Base-by-base conservation (phyloP, 768 basidiomycete genomes). In the Lactarius evosmus region DNA sequence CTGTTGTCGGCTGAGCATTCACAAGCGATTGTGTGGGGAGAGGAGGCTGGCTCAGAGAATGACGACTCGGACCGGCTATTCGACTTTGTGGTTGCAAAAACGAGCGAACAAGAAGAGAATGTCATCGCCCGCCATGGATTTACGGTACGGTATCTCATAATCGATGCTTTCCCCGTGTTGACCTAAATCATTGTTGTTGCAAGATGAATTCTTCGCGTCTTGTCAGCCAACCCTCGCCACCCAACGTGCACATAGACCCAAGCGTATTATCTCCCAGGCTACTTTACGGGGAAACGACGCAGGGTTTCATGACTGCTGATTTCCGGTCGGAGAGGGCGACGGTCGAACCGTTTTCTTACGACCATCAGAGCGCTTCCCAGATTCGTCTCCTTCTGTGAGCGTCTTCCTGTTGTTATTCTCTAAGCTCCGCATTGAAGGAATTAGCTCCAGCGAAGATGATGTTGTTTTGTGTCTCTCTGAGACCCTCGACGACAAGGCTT, bases 261-360 rank as follows among this genome's bases (percentile, higher is more conserved):
- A n/a, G 16, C 1, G 6, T 32, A 8, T 25, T 38, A 27, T 34
- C 32, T 17, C 58, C 58, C 4, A 50, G 49, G 6, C 34, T 59
- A 27, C 34, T 49, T n/a, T 46, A 36, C 7, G 49, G 58, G 6
- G 58, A 59, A 30, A 51, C 25, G 2, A 33, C 44, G 2, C 58
- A 59, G 6, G 58, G 58, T 19, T 59, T 59, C 34, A 51, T 59
- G 49, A 59, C 49, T 19, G 58, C 58, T 1, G 4, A 36, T 2
- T 51, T 29, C 25, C 33, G 9, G 9, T 25, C 12, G 1, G 19
- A n/a, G 46, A 59, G 19, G 51, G 14, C 27, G 17, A 16, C 7
- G 3, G 33, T 25, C 3, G 58, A 59, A 0, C 16, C 1, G 1
- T 59, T 59, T 59, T 5, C 6, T 33, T 16, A n/a, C n/a, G 53